A percentile compares a stretch with the other conserved stretches of the same genome.
Conservation (phyloP, 2,329 filamentous ascomycete genomes). For the Bertia moriformis region DNA sequence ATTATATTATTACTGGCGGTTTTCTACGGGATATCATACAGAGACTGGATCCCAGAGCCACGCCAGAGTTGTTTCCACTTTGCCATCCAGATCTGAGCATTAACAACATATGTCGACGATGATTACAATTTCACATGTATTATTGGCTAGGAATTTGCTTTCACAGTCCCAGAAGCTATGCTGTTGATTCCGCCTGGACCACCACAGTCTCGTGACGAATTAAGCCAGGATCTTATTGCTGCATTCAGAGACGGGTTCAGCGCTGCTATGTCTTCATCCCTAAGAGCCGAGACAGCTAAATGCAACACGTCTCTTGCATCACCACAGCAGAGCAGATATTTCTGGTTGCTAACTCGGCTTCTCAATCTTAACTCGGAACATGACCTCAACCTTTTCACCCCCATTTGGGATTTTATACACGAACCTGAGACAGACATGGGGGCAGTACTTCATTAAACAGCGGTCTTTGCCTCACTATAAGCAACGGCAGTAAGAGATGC, state of each 20-base stretch:
- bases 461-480: background rate
- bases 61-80: background rate
- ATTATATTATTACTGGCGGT: conserved; percentile 1
- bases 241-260: background rate
- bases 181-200: background rate
- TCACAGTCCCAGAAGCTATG: background rate
- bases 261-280: background rate
- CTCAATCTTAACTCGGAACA: background rate
- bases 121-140: background rate
- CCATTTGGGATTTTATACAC: background rate
- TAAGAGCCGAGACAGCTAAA: too few species aligned
- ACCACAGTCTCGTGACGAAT: background rate
- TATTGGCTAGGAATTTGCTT: background rate
- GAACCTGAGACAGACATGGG: background rate
- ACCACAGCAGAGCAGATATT: background rate
- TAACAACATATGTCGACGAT: background rate
- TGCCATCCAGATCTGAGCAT: background rate
- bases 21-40: background rate
- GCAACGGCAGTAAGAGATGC: background rate
- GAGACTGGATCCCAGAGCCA: background rate
- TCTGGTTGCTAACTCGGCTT: background rate
- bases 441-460: background rate
- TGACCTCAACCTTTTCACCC: background rate
- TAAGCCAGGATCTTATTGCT: background rate
- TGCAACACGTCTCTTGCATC: too few species aligned